Evolutionary conservation across 2,329 filamentous ascomycete species (phyloP).

Genomic region (Epichloe scottii): DNA sequence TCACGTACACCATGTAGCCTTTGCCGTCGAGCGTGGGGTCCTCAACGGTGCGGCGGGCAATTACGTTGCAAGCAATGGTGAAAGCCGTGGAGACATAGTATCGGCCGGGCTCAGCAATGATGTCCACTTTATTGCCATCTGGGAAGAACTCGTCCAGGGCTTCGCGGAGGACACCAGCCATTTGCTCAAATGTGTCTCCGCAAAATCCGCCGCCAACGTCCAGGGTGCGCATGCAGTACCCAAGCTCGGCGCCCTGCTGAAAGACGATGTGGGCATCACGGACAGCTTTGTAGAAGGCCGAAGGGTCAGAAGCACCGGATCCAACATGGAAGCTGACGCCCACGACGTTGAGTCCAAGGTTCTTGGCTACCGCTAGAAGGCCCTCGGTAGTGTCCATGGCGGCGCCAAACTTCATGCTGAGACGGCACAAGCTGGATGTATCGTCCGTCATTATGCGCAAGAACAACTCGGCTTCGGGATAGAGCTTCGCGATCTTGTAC

Average conservation of each 20-base stretch:
- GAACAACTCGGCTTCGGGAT: constrained; percentile 78
- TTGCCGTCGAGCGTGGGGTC: constrained; percentile 52
- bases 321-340: constrained; percentile 98
- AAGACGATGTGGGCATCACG: constrained; percentile 82
- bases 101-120: constrained; percentile 93
- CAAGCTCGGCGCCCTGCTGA: constrained; percentile 64
- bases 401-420: constrained; percentile 96
- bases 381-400: constrained; percentile 68
- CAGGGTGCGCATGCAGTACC: constrained; percentile 72
- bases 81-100: constrained; percentile 94
- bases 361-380: constrained; percentile 67
- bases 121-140: constrained; percentile 51
- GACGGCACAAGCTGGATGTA: constrained; percentile 80
- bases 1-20: constrained; percentile 94
- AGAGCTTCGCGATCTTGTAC: constrained; percentile 92
- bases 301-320: constrained; percentile 88
- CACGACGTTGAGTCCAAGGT: constrained; percentile 78
- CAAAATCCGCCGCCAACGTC: constrained; percentile 93
- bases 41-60: constrained; percentile 80
- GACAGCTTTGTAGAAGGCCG: constrained; percentile 82
- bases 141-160: constrained; percentile 87
- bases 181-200: constrained; percentile 80
- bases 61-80: constrained; percentile 89
- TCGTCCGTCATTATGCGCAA: constrained; percentile 95
- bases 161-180: constrained; percentile 66